A percentile compares a stretch with the other conserved stretches of the same genome.
These are phyloP conservation scores for Zasmidium cellare DNA, from an alignment of 2,329 filamentous ascomycete species.

Conservation along the genomic window DNA sequence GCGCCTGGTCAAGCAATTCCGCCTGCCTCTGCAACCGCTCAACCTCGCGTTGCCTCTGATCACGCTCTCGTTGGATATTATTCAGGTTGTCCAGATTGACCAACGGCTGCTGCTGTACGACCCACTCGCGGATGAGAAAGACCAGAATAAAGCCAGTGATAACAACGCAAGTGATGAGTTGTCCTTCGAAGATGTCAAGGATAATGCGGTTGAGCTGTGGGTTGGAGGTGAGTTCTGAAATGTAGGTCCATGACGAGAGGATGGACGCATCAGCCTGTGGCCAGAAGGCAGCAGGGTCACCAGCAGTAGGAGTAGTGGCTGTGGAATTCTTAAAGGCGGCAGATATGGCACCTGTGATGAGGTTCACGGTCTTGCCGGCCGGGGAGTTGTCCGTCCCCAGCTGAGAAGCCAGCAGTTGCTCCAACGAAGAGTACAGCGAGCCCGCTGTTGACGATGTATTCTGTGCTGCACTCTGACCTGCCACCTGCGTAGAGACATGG, in stretches of 20 bases:
- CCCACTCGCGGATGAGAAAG: conserved; percentile 94
- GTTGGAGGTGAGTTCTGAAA: conserved; percentile 69
- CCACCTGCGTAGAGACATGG: background rate
- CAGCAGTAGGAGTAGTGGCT: background rate
- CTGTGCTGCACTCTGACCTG: conserved; percentile 6
- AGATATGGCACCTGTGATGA: conserved; percentile 8
- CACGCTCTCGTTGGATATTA: conserved; percentile 27
- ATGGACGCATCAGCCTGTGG: conserved; percentile 27
- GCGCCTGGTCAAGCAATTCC: conserved; percentile 30
- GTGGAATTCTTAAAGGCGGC: conserved; percentile 13
- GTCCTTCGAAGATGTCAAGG: conserved; percentile 84
- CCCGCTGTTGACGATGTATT: background rate
- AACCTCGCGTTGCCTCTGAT: conserved; percentile 30
- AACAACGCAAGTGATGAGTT: conserved; percentile 87
- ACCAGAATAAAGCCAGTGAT: conserved; percentile 95
- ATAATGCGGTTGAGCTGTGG: conserved; percentile 73
- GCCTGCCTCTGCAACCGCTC: conserved; percentile 28
- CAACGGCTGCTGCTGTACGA: conserved; percentile 94
- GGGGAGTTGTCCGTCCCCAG: background rate
- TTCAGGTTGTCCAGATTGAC: conserved; percentile 58
- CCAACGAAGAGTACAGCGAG: background rate
- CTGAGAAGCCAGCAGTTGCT: background rate
- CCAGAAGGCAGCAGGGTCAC: conserved; percentile 14
- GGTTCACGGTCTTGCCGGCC: conserved; percentile 6
- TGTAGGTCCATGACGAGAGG: conserved; percentile 34